Evolutionary conservation across 306 rosid species (phyloP).

Genomic region (Pachyrhizus erosus): DNA sequence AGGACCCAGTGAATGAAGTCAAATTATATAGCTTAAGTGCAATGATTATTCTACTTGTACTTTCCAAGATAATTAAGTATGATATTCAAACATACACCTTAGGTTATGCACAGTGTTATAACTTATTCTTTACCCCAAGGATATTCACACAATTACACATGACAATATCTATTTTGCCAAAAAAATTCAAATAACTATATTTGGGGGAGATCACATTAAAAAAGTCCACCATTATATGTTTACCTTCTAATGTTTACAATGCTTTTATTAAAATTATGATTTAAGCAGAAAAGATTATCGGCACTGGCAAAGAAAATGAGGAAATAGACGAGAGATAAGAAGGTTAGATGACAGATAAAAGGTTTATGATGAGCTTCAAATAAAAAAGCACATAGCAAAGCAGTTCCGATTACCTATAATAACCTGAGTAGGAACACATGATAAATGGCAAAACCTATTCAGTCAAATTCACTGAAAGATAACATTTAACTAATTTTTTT

Average conservation of each 20-base stretch:
- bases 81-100: neutral
- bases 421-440: neutral
- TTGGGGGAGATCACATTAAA: no score
- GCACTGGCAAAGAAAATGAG: slow-evolving; percentile 1
- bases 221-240: no score
- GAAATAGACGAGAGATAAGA: neutral
- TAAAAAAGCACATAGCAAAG: neutral
- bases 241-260: no score
- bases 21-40: neutral
- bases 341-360: neutral
- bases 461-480: neutral
- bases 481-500: neutral
- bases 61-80: neutral
- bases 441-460: neutral
- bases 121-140: neutral
- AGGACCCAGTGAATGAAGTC: neutral
- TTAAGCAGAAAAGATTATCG: no score
- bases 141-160: no score
- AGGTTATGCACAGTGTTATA: neutral
- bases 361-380: neutral
- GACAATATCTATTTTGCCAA: no score
- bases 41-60: neutral
- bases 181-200: no score
- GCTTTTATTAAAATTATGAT: no score
- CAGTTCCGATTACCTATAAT: slow-evolving; percentile 7